Evolutionary conservation across 768 basidiomycete species (phyloP), one percentile per base, ranked within the genome.

Genomic region (Phanerochaete sordida): DNA sequence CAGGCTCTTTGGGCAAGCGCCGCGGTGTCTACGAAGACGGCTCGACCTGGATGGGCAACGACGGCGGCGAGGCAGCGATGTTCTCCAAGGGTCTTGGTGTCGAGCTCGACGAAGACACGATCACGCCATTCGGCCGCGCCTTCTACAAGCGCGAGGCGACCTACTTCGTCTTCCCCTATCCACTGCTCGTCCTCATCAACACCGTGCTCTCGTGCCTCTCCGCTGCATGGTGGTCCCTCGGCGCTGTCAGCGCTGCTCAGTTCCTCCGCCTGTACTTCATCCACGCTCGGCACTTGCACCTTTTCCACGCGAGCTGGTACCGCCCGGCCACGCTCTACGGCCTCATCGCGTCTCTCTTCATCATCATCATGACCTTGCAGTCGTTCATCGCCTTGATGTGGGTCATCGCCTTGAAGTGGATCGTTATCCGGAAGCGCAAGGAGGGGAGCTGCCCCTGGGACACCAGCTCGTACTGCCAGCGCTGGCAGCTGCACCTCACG

Each of bases 11-110:
- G 26, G 75, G 75, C n/a, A 76, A 74, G 65, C 73, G 80, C 16
- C 69, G 76, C 45, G 70, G 71, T 0, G 68, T 65, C 5, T 81
- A 81, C 57, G 73, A 69, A 39, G 76, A 78, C 58, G 76, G 77
- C 11, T 78, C 78, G 8, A 77, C 74, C 2, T 81, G 79, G 80
- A 76, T 81, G 60, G 80, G 80, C 19, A 75, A 75, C 64, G 77
- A 77, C n/a, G 69, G 70, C 35, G 78, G 77, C 19, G 75, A 76
- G 53, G 77, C 78, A 0, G 69, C 61, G 1, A 62, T 62, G 61
- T 62, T 62, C 28, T 62, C 61, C 4, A 57, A 57, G 35, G 61
- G 61, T 31, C 39, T 62, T 2, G 61, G 61, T 24, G 39, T 77
- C n/a, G 66, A 66, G 23, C 62, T 69, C 19, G 59, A 64, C 16